Evolutionary conservation across 2,329 filamentous ascomycete genomes (phyloP).

Genomic region (Nectriaceae sp.): DNA sequence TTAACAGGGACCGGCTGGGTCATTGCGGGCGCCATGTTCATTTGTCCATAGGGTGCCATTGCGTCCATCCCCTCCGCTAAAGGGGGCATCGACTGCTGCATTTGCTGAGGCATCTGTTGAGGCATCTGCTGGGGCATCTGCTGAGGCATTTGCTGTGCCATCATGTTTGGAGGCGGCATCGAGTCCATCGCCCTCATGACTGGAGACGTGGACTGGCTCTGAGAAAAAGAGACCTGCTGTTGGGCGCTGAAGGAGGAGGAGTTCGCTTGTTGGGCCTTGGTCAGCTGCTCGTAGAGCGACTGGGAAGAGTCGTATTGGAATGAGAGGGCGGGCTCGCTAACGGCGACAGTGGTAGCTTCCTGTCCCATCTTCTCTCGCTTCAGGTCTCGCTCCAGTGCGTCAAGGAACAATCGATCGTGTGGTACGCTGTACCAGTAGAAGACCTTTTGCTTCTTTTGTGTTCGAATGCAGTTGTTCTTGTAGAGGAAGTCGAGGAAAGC

Average conservation of each 20-base stretch:
- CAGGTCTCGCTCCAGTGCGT: conserved; percentile 93
- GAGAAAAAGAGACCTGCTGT: conserved; percentile 66
- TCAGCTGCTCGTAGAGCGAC: conserved; percentile 98
- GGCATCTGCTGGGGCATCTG: background rate
- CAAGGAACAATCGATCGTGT: conserved; percentile 94
- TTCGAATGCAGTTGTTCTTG: conserved; percentile 99
- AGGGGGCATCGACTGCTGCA: conserved; percentile 55
- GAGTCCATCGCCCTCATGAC: conserved; percentile 88
- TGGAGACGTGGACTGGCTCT: conserved; percentile 83
- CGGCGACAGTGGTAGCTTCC: conserved; percentile 93
- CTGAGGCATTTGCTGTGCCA: conserved; percentile 58
- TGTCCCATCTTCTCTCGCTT: conserved; percentile 99
- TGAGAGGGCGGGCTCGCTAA: conserved; percentile 94
- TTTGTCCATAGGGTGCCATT: conserved; percentile 69
- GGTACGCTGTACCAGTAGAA: conserved; percentile 99
- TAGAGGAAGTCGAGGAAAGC: conserved; percentile 98
- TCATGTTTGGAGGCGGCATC: conserved; percentile 90
- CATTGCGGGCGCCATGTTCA: conserved; percentile 69
- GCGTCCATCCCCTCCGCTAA: conserved; percentile 68
- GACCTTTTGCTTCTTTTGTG: conserved; percentile 99
- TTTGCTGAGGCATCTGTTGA: background rate
- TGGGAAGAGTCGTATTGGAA: conserved; percentile 99
- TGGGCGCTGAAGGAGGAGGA: conserved; percentile 93
- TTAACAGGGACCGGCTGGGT: conserved; percentile 74
- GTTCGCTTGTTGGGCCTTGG: conserved; percentile 98